phyloP scores from a whole-genome alignment of 257 asterid species.

The Penstemon newberryi region DNA sequence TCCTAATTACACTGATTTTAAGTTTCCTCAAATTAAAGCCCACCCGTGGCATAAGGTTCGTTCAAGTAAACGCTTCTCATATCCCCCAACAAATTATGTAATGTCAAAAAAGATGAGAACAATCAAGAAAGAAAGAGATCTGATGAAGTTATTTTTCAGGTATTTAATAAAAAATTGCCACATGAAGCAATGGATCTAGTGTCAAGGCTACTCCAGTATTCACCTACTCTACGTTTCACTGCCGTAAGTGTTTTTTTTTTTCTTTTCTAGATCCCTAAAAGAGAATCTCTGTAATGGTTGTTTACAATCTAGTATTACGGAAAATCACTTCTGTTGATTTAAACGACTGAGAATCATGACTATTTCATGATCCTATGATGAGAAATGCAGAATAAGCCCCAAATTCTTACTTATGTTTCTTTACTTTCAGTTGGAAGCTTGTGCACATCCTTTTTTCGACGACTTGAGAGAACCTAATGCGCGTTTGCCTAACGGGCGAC shows the following conservation, averaged over 20 bases:
- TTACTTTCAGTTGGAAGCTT: slow-evolving; percentile 80
- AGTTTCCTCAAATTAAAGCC: slow-evolving; percentile 57
- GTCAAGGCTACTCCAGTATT: slow-evolving; percentile 56
- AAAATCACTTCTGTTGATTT: background rate
- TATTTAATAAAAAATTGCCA: slow-evolving; percentile 46
- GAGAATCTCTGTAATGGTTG: background rate
- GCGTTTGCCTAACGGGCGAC: slow-evolving; percentile 67
- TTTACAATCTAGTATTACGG: background rate
- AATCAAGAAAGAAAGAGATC: background rate
- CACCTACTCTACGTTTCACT: slow-evolving; percentile 49
- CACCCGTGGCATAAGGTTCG: slow-evolving; percentile 67
- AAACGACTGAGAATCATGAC: background rate
- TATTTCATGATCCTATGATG: background rate
- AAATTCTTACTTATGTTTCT: slow-evolving; percentile 2
- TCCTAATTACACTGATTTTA: slow-evolving; percentile 52
- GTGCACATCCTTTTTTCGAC: slow-evolving; percentile 93
- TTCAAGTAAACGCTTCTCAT: background rate
- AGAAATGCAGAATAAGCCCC: background rate
- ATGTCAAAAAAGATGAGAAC: background rate
- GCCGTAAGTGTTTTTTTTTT: slow-evolving; percentile 37
- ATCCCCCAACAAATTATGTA: too few species aligned
- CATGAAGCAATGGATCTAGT: slow-evolving; percentile 51
- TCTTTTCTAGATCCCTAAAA: background rate
- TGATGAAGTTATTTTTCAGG: slow-evolving; percentile 35
- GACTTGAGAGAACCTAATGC: slow-evolving; percentile 68